Conservation (phyloP, 1,139 yeast species). For the Geotrichum citri-aurantii region DNA sequence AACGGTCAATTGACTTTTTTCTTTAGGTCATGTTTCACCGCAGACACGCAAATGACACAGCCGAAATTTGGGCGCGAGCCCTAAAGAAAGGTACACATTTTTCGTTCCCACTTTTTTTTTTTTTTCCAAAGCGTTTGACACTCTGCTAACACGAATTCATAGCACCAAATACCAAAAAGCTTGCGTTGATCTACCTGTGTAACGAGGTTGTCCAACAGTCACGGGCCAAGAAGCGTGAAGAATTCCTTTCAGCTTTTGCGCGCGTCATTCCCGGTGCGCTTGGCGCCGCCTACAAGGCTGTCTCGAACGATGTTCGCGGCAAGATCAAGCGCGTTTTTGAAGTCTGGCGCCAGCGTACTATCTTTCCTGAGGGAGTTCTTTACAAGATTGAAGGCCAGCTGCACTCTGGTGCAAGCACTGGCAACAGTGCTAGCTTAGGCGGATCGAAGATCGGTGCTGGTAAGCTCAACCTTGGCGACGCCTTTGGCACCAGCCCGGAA, state of each 20-base stretch:
- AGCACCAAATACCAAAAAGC: conserved; percentile 43
- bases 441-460: background rate
- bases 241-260: conserved; percentile 56
- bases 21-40: conserved; percentile 55
- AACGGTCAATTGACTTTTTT: background rate
- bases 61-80: conserved; percentile 55
- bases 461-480: conserved; percentile 12
- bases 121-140: background rate
- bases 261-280: conserved; percentile 41
- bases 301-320: conserved; percentile 40
- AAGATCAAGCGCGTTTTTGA: conserved; percentile 58
- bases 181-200: conserved; percentile 64
- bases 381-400: conserved; percentile 41
- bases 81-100: conserved; percentile 31
- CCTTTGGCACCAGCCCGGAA: conserved; percentile 31
- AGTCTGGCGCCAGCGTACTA: conserved; percentile 69
- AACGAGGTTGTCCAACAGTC: conserved; percentile 85
- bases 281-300: conserved; percentile 31
- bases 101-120: background rate
- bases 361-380: conserved; percentile 47
- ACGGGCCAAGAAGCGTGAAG: conserved; percentile 55
- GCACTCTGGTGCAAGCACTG: conserved; percentile 12
- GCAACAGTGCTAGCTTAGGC: conserved; percentile 3
- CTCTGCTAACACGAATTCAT: conserved; percentile 5
- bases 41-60: conserved; percentile 55